Evolutionary conservation across 768 basidiomycete species (phyloP).

Genomic region (Gelatoporia subvermispora): DNA sequence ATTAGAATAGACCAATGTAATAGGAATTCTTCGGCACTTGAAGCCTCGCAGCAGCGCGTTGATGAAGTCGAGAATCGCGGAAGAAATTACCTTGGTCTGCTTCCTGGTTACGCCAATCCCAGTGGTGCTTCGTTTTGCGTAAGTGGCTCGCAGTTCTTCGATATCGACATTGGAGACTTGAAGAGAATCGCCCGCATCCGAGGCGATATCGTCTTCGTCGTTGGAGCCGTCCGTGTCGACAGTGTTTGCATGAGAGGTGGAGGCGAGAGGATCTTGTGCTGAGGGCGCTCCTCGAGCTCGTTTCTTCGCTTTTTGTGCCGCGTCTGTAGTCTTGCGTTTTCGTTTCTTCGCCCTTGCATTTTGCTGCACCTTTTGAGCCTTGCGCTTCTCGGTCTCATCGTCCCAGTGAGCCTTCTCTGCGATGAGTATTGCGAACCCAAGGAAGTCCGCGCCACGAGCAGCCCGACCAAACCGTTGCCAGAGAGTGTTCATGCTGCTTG

Average conservation of each 20-base stretch:
- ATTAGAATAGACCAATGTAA: slow-evolving; percentile 18
- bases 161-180: not conserved
- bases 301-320: not conserved
- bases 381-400: slow-evolving; percentile 8
- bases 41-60: slow-evolving; percentile 16
- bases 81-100: slow-evolving; percentile 7
- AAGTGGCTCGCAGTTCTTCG: too few species aligned
- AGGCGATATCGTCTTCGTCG: not conserved
- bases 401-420: slow-evolving; percentile 14
- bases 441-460: slow-evolving; percentile 9
- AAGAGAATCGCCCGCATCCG: not conserved
- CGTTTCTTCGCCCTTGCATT: not conserved
- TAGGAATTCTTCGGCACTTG: slow-evolving; percentile 13
- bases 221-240: too few species aligned
- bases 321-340: not conserved
- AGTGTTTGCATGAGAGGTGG: not conserved
- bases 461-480: slow-evolving; percentile 33
- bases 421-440: slow-evolving; percentile 11
- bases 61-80: slow-evolving; percentile 22
- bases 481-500: slow-evolving; percentile 21
- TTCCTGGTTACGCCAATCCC: not conserved
- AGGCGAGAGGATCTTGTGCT: too few species aligned
- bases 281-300: too few species aligned
- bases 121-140: not conserved
- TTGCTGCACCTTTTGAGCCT: not conserved